Evolutionary conservation across 106 monocot species (phyloP), one percentile per base, ranked within the genome.

Genomic region (Phalaenopsis aphrodite): DNA sequence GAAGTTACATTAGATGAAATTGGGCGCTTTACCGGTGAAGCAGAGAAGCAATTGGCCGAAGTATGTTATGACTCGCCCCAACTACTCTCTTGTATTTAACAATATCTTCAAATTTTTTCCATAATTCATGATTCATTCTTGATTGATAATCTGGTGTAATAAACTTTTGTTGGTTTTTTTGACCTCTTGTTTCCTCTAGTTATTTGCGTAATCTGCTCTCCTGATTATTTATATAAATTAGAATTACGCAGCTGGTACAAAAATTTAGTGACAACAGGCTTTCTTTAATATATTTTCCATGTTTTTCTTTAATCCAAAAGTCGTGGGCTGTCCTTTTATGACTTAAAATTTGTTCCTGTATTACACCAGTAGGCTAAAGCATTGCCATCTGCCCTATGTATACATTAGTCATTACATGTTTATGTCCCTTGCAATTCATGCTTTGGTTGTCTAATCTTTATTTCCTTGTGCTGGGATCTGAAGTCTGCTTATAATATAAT

Each of bases 31-130:
- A 77, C 86, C 77, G 92, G 89, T 76, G 94, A 95, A 86, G 93
- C 94, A 72, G 98, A 93, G 85, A 99, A 92, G 72, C 94, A 90
- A 74, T 87, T 95, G 12, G 91, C 93, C 86, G 94, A 94, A 71
- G 98, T 99, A 85, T 66, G 68, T 43, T 41, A 64, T 64, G 21
- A 2, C 45, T 75, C 30, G 30, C 30, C 42, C 42, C 30, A 23
- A 52, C 19, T 42, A 74, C 19, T 24, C n/a, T 75, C 43, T 45
- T 18, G 43, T 75, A 75, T 75, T 21, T 30, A 24, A 76, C 24
- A 14, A 3, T 30, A 49, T 23, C 19, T 49, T 11, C 45, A 72
- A 30, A 30, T 45, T 45, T 38, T 37, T 69, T 37, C 69, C 39
- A 11, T 69, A 11, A 19, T 43, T 49, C 49, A 30, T 49, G 49